A percentile compares a stretch with the other conserved stretches of the same genome.
Evolutionary conservation across 2,329 filamentous ascomycete genomes (phyloP).

Genomic region (Epichloe baconii): DNA sequence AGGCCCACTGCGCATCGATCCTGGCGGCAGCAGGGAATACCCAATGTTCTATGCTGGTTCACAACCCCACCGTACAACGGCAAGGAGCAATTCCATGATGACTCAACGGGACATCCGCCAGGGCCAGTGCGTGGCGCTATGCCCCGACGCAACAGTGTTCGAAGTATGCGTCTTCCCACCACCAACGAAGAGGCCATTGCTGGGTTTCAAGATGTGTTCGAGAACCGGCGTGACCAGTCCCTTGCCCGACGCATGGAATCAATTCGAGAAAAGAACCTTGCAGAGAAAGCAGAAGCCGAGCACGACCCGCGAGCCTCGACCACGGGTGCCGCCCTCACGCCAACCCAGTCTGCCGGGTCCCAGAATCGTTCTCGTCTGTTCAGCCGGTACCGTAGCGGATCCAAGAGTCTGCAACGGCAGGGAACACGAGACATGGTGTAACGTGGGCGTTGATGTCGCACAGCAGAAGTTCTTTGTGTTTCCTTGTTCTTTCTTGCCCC

Average conservation of each 20-base stretch:
- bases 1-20: constrained; percentile 49
- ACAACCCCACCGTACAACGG: constrained; percentile 22
- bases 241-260: constrained; percentile 23
- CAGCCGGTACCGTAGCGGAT: constrained; percentile 16
- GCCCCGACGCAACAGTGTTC: constrained; percentile 8
- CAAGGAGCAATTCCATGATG: constrained; percentile 14
- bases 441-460: background rate
- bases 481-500: background rate
- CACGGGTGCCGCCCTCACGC: constrained; percentile 13
- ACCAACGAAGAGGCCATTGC: constrained; percentile 20
- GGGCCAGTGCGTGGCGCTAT: constrained; percentile 5
- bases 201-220: constrained; percentile 34
- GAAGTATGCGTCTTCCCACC: constrained; percentile 9
- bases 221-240: constrained; percentile 24
- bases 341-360: constrained; percentile 10
- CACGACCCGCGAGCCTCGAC: constrained; percentile 15
- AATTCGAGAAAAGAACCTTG: constrained; percentile 24
- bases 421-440: constrained; percentile 1
- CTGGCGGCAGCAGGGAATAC: constrained; percentile 55
- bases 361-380: constrained; percentile 18
- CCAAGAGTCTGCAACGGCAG: constrained; percentile 13
- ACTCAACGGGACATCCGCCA: constrained; percentile 5
- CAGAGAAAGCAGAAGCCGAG: constrained; percentile 15
- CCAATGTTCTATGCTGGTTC: constrained; percentile 43
- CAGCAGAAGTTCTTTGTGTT: background rate